Evolutionary conservation across 1,284 basidiomycete species (phyloP).

Genomic region (Coriolopsis trogii): DNA sequence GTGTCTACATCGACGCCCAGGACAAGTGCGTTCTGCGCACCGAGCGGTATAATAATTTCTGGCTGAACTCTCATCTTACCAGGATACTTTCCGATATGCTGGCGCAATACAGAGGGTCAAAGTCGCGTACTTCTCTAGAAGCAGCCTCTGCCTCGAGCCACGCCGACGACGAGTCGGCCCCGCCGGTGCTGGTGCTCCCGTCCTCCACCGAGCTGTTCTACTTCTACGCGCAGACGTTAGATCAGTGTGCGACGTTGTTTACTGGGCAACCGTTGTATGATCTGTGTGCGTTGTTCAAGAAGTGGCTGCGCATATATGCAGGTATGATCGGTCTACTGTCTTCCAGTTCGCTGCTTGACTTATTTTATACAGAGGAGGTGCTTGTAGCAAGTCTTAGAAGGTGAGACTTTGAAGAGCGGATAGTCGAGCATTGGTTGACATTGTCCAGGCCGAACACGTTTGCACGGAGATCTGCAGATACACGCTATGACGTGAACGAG

Average conservation of each 20-base stretch:
- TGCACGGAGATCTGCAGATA: slow-evolving; percentile 73
- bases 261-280: slow-evolving; percentile 82
- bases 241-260: slow-evolving; percentile 90
- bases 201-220: slow-evolving; percentile 98
- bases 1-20: slow-evolving; percentile 94
- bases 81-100: slow-evolving; percentile 85
- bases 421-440: background rate
- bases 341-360: background rate
- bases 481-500: slow-evolving; percentile 73
- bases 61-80: too few relatives aligned
- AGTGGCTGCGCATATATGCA: slow-evolving; percentile 94
- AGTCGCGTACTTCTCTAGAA: slow-evolving; percentile 73
- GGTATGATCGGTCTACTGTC: slow-evolving; percentile 47
- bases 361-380: slow-evolving; percentile 69
- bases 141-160: slow-evolving; percentile 42
- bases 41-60: background rate
- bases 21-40: slow-evolving; percentile 68
- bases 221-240: slow-evolving; percentile 94
- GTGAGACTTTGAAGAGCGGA: slow-evolving; percentile 36
- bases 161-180: slow-evolving; percentile 49
- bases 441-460: slow-evolving; percentile 36
- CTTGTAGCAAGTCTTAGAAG: slow-evolving; percentile 74
- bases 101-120: slow-evolving; percentile 69
- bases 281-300: slow-evolving; percentile 80
- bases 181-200: slow-evolving; percentile 76